Base-by-base conservation (phyloP, 2,329 filamentous ascomycete species). In the Myriangium duriaei region DNA sequence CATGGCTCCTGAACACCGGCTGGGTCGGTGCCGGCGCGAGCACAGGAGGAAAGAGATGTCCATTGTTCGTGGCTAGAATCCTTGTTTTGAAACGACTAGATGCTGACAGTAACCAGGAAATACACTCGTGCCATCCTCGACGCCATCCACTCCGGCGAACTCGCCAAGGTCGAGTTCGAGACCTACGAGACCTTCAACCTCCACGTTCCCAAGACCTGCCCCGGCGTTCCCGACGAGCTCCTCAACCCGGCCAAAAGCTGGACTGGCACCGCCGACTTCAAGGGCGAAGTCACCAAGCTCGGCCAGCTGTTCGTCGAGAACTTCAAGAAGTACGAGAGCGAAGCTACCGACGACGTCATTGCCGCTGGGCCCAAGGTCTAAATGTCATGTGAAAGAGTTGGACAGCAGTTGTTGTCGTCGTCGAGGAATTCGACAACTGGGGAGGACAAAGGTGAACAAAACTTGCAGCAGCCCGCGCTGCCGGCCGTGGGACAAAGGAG, bases 71-170 rank as follows among this genome's bases (percentile, higher is more conserved):
- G 70, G 18, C 11, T 17, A n/a, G 19, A 29, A n/a, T n/a, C n/a
- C n/a, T n/a, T n/a, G n/a, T n/a, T 11, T 17, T 6, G 13, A 9
- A 6, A 11, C 28, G 19, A 17, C 16, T n/a, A 26, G n/a, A 24
- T n/a, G n/a, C 17, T 26, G 17, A 35, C 21, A 12, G 19, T 32
- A 6, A 3, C 3, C n/a, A n/a, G n/a, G 13, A 95, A 95, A 71
- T 98, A 96, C 72, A 98, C 91, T 28, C 87, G 91, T 55, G 88
- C 91, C 54, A 96, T 98, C 61, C 79, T 98, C 52, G 88, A 98
- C 63, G 82, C 88, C 59, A 95, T 98, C 67, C 91, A 98, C 79
- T 87, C 76, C 37, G 91, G 91, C 51, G 85, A 94, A 67, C 83
- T 98, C 50, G 86, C 86, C 57, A 82, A 93, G 53, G 80, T 75